Percentiles rank a stretch among this genome's conserved stretches.
These are phyloP conservation scores for Sisymbrium irio DNA, from an alignment of 345 rosid species.

Conservation along the genomic window DNA sequence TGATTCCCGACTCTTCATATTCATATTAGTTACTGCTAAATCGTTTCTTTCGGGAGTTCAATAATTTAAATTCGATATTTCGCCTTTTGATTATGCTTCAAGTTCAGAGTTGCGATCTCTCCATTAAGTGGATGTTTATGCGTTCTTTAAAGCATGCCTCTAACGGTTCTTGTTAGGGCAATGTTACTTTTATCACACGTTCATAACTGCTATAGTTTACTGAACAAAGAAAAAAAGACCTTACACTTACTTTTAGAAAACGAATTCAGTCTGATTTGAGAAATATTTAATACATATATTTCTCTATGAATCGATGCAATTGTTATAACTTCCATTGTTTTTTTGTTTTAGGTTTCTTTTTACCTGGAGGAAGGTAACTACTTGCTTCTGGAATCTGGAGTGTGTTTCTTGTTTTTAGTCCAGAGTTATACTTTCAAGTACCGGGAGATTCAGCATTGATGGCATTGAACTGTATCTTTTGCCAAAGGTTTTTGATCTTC, in stretches of 20 bases:
- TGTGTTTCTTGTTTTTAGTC: slow-evolving; percentile 13
- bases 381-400: background rate
- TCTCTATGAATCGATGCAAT: background rate
- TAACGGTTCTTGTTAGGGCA: too few relatives aligned
- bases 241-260: slow-evolving; percentile 17
- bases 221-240: background rate
- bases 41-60: background rate
- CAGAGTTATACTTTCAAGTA: background rate
- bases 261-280: background rate
- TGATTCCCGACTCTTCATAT: background rate
- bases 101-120: background rate
- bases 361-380: background rate
- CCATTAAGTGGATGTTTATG: background rate
- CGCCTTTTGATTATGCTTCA: background rate
- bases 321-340: background rate
- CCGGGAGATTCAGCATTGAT: background rate
- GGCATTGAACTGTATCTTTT: background rate
- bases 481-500: slow-evolving; percentile 5
- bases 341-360: background rate
- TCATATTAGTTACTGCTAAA: background rate
- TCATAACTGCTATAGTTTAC: background rate
- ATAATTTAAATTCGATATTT: background rate
- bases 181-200: slow-evolving; percentile 29
- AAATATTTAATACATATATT: background rate
- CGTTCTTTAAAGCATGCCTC: background rate